Conservation (phyloP, 1,284 basidiomycete genomes). For the Vanrija sp. region DNA sequence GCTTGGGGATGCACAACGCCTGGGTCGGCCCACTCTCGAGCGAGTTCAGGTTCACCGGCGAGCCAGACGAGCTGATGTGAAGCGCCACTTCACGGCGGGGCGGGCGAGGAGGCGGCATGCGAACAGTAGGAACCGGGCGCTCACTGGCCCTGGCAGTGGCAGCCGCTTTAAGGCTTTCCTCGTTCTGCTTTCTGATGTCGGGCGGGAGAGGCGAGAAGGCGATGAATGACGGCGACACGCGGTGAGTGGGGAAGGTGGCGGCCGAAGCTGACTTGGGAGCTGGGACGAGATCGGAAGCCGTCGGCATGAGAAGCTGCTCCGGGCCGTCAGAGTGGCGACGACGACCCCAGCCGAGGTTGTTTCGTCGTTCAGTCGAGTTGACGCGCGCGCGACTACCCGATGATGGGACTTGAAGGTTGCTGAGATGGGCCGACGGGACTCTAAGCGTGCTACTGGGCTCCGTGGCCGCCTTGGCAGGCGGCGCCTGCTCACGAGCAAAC, state of each 20-base stretch:
- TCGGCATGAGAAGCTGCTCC: not conserved
- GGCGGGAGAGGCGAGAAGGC: not conserved
- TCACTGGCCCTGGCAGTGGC: too few relatives aligned
- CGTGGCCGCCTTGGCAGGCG: not conserved
- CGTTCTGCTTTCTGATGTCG: too few relatives aligned
- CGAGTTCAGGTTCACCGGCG: constrained; percentile 1
- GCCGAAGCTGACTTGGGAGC: not conserved
- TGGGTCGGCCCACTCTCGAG: not conserved
- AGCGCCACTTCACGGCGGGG: not conserved
- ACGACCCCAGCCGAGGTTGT: constrained; percentile 39
- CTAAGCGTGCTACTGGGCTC: constrained; percentile 2
- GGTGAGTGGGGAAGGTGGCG: not conserved
- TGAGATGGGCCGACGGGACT: not conserved
- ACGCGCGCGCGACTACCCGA: constrained; percentile 18
- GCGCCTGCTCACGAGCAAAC: constrained; percentile 21
- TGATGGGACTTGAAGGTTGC: constrained; percentile 4
- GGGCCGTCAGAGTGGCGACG: constrained; percentile 32
- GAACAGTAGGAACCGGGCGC: too few relatives aligned
- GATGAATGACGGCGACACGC: not conserved
- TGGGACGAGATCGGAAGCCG: not conserved
- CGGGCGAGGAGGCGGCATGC: not conserved
- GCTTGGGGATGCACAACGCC: not conserved
- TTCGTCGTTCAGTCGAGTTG: constrained; percentile 24
- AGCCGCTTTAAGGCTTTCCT: too few relatives aligned
- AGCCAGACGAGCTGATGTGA: not conserved